Base-by-base conservation (phyloP, 2,329 filamentous ascomycete genomes). In the Tolypocladium nubicola region DNA sequence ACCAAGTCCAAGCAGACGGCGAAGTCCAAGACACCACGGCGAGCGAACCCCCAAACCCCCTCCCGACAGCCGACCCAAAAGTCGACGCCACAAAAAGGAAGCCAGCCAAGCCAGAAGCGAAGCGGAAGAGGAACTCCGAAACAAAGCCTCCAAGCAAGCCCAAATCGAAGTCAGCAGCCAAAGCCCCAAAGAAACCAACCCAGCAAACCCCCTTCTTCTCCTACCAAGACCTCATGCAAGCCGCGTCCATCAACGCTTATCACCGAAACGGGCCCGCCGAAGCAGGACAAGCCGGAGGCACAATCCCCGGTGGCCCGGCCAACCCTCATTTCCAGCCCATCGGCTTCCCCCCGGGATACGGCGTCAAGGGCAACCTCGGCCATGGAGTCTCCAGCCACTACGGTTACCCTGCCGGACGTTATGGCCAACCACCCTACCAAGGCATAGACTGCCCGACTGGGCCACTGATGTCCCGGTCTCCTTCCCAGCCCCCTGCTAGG, bases 1-100 rank as follows among this genome's bases (percentile, higher is more conserved):
- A 66, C 59, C 53, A 64, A 61, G 50, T 50, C 59, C 47, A 57
- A 63, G 60, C 67, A 71, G 70, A 69, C 59, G 58, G 40, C 61
- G 50, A 62, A 62, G 58, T 61, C 58, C 61, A 68, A 45, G 33
- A 47, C 40, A 13, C 16, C 23, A 9, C 26, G 19, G 14, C 52
- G 30, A 55, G 38, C 16, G 16, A 55, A 23, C n/a, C 41, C 54
- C 4, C 54, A 13, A 56, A 56, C 43, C 2, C 54, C 43, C 6
- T 23, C 35, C n/a, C 47, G 47, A 52, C 35, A 21, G 47, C 7
- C 47, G 30, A 8, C 9, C 35, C 39, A 33, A 55, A 55, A 55
- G 19, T 35, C 56, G 7, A 37, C 13, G 10, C 16, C 21, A 7
- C 30, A 10, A n/a, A 23, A 30, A 5, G 21, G 14, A 37, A 40